Conservation (phyloP, 441 rosid genomes). For the Adansonia rubrostipa region DNA sequence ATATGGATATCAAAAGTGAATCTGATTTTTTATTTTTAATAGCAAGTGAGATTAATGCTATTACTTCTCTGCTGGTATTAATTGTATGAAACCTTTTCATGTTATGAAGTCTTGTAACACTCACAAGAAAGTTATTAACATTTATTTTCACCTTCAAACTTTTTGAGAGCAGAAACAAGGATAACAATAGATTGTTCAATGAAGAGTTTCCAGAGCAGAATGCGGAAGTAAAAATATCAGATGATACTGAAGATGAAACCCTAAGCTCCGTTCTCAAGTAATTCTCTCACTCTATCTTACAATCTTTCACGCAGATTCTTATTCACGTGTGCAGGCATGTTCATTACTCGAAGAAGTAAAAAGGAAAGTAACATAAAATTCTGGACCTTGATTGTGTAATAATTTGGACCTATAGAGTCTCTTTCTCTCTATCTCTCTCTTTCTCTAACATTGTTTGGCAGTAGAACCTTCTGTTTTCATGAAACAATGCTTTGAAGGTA, state of each 20-base stretch:
- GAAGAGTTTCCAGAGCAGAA: constrained; percentile 25
- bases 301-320: background rate
- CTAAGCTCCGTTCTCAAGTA: constrained; percentile 50
- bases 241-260: constrained; percentile 44
- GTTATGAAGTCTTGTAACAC: background rate
- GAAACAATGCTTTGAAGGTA: background rate
- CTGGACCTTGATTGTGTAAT: constrained; percentile 18
- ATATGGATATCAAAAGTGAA: background rate
- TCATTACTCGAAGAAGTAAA: background rate
- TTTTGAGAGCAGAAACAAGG: constrained; percentile 38
- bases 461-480: constrained; percentile 12
- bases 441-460: background rate
- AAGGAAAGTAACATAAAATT: constrained; percentile 4
- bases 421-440: background rate
- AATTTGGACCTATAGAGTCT: constrained; percentile 1
- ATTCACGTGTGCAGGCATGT: background rate
- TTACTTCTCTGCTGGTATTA: background rate
- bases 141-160: constrained; percentile 15
- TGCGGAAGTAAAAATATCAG: constrained; percentile 28
- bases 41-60: background rate
- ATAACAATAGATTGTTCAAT: constrained; percentile 12
- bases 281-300: constrained; percentile 17
- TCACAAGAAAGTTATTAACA: constrained; percentile 11
- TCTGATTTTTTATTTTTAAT: constrained; percentile 1
- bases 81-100: background rate